Conservation (phyloP, 2,329 filamentous ascomycete genomes). For the Periconia macrospinosa region DNA sequence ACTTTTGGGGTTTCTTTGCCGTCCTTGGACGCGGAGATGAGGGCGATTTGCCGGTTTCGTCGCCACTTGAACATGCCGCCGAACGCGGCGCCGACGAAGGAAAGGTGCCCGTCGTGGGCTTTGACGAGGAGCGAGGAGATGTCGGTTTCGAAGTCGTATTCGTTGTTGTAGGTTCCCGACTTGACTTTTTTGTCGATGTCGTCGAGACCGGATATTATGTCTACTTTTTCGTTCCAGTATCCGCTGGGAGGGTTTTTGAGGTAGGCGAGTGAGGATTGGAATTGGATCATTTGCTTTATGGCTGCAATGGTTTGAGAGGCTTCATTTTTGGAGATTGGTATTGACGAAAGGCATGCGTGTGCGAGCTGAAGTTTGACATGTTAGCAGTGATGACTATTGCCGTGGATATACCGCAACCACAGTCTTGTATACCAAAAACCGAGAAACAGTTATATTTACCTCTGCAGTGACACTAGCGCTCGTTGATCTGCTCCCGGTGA, state of each 20-base stretch:
- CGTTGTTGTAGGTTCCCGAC: conserved; percentile 38
- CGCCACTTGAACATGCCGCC: conserved; percentile 40
- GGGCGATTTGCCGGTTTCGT: conserved; percentile 28
- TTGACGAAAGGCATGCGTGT: conserved; percentile 40
- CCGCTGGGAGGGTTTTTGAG: conserved; percentile 43
- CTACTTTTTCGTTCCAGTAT: conserved; percentile 42
- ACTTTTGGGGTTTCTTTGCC: conserved; percentile 32
- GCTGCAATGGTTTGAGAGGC: conserved; percentile 31
- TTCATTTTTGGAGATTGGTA: conserved; percentile 32
- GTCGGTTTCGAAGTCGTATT: conserved; percentile 38
- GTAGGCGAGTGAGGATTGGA: conserved; percentile 46
- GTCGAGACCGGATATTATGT: conserved; percentile 41
- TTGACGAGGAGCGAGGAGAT: conserved; percentile 34
- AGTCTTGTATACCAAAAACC: background rate
- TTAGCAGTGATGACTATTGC: conserved; percentile 3
- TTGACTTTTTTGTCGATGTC: conserved; percentile 37
- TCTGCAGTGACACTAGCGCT: conserved; percentile 33
- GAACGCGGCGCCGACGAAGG: conserved; percentile 39
- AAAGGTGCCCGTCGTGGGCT: conserved; percentile 41
- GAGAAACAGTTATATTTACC: conserved; percentile 17
- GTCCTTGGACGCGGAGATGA: conserved; percentile 36
- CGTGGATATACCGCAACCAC: background rate
- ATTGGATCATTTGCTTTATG: conserved; percentile 41
- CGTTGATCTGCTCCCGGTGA: conserved; percentile 11
- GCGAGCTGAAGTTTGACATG: conserved; percentile 21